phyloP scores from a whole-genome alignment of 352 stramenopile genomes.

The Phytophthora sp. region DNA sequence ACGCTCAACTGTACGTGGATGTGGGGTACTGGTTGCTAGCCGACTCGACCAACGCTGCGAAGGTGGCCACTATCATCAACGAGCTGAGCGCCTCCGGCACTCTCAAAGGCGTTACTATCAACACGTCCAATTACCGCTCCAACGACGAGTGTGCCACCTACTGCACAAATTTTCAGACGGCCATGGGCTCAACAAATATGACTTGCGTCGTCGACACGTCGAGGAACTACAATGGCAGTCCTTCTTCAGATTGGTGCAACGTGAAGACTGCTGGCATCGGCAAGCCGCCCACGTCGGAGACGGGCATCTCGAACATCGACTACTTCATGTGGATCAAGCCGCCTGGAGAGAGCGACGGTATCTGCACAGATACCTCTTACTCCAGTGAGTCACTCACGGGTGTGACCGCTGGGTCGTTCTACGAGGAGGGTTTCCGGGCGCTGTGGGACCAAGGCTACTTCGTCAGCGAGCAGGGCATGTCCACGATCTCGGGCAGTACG shows the following conservation, averaged over 20 bases:
- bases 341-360: conserved; percentile 66
- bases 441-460: conserved; percentile 81
- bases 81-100: conserved; percentile 39
- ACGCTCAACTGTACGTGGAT: conserved; percentile 70
- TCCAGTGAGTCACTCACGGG: conserved; percentile 39
- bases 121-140: conserved; percentile 77
- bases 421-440: conserved; percentile 49
- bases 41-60: conserved; percentile 28
- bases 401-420: conserved; percentile 59
- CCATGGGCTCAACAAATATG: conserved; percentile 48
- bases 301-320: conserved; percentile 55
- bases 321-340: conserved; percentile 79
- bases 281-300: conserved; percentile 51
- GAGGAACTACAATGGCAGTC: conserved; percentile 54
- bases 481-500: conserved; percentile 22
- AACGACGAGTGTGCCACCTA: conserved; percentile 53
- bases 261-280: conserved; percentile 62
- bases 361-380: conserved; percentile 49
- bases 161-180: conserved; percentile 62
- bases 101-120: conserved; percentile 69
- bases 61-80: conserved; percentile 52
- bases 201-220: conserved; percentile 73
- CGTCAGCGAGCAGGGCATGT: conserved; percentile 42
- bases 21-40: conserved; percentile 66
- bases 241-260: conserved; percentile 74